Percentiles rank a stretch among this genome's conserved stretches.
These are phyloP conservation scores for Boletus reticulatus DNA, from an alignment of 768 basidiomycete species.

Conservation along the genomic window DNA sequence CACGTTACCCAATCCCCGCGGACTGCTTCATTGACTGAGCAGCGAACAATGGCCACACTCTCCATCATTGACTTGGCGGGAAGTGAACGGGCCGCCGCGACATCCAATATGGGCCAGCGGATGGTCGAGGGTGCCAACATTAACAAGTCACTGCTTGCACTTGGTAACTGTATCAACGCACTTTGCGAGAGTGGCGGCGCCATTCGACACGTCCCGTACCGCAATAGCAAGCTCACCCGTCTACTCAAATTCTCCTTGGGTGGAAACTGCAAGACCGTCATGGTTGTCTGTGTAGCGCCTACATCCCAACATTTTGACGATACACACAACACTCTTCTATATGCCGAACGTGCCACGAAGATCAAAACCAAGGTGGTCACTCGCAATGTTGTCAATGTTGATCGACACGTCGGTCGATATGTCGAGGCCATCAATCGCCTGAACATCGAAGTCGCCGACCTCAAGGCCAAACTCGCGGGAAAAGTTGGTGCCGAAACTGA, in stretches of 20 bases:
- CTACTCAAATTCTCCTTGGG: slow-evolving; percentile 97
- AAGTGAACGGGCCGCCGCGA: slow-evolving; percentile 94
- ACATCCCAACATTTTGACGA: slow-evolving; percentile 97
- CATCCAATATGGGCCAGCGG: slow-evolving; percentile 94
- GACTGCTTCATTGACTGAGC: slow-evolving; percentile 80
- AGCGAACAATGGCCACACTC: slow-evolving; percentile 83
- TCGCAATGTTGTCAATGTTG: slow-evolving; percentile 91
- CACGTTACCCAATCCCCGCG: slow-evolving; percentile 87
- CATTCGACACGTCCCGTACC: slow-evolving; percentile 89
- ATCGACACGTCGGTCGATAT: slow-evolving; percentile 93
- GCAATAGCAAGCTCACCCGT: slow-evolving; percentile 97
- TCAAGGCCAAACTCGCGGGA: slow-evolving; percentile 82
- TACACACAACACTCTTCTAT: slow-evolving; percentile 96
- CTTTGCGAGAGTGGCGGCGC: slow-evolving; percentile 92
- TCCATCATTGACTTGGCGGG: slow-evolving; percentile 99
- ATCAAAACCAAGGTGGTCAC: slow-evolving; percentile 98
- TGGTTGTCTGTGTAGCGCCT: slow-evolving; percentile 98
- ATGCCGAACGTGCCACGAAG: slow-evolving; percentile 96
- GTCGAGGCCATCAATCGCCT: slow-evolving; percentile 92
- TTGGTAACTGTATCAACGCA: slow-evolving; percentile 98
- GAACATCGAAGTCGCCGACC: slow-evolving; percentile 76
- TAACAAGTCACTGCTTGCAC: slow-evolving; percentile 95
- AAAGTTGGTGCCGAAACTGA: slow-evolving; percentile 64
- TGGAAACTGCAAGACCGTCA: slow-evolving; percentile 98
- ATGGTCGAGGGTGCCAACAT: slow-evolving; percentile 99